Percentiles rank a stretch among this genome's conserved stretches.
Conservation (phyloP, 1,284 basidiomycete genomes). For the Sphaerobolus stellatus region DNA sequence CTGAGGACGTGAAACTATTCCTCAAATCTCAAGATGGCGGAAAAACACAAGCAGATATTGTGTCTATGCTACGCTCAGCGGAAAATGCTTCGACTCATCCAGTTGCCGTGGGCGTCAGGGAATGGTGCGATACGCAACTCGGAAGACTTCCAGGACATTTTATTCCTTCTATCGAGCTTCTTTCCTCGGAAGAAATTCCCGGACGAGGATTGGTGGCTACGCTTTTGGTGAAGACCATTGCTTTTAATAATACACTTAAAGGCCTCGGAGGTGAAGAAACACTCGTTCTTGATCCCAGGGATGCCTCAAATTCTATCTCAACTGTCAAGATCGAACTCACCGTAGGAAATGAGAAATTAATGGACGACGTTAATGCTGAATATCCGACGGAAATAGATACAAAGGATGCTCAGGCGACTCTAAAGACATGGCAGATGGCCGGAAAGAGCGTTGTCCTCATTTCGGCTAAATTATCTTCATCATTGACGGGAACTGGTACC, state of each 20-base stretch:
- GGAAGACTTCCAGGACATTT: slow-evolving; percentile 24
- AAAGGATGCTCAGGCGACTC: slow-evolving; percentile 19
- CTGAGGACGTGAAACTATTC: slow-evolving; percentile 36
- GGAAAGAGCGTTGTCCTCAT: slow-evolving; percentile 73
- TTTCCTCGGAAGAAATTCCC: slow-evolving; percentile 52
- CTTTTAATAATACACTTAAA: no score
- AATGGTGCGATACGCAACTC: slow-evolving; percentile 41
- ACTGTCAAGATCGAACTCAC: slow-evolving; percentile 41
- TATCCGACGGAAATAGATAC: slow-evolving; percentile 21
- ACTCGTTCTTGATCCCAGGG: no score
- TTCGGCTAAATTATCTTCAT: slow-evolving; percentile 5
- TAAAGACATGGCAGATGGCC: slow-evolving; percentile 59
- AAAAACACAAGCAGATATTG: slow-evolving; percentile 37
- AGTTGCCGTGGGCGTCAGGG: slow-evolving; percentile 57
- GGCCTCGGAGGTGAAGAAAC: slow-evolving; percentile 34
- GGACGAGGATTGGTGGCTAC: slow-evolving; percentile 66
- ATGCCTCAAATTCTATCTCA: no score
- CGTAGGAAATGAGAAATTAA: slow-evolving; percentile 74
- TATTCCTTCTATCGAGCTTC: slow-evolving; percentile 36
- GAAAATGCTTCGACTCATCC: slow-evolving; percentile 72
- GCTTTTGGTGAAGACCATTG: slow-evolving; percentile 42
- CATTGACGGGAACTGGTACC: neutral
- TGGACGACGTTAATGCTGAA: slow-evolving; percentile 47
- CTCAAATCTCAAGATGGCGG: slow-evolving; percentile 16
- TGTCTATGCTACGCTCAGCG: slow-evolving; percentile 46